A percentile compares a stretch with the other conserved stretches of the same genome.
Conservation (phyloP, 192 early-diverging fungal genomes). For the Backusella tarrabulga region DNA sequence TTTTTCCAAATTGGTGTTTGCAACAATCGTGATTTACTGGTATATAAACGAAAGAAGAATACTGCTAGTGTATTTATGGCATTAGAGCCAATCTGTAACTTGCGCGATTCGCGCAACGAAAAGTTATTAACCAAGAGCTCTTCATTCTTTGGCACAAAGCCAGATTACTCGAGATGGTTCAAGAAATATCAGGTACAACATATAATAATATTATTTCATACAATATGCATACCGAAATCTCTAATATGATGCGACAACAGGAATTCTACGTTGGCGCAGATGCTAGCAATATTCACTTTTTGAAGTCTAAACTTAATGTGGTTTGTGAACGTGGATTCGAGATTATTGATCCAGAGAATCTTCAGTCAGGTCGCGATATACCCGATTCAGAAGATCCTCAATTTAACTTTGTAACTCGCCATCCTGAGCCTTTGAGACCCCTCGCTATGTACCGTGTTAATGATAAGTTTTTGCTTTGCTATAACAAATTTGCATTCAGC, state of each 20-base stretch:
- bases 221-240: background rate
- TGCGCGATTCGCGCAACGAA: slow-evolving; percentile 29
- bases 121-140: slow-evolving; percentile 9
- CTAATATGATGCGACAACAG: slow-evolving; percentile 37
- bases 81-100: slow-evolving; percentile 26
- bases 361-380: slow-evolving; percentile 77
- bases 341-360: slow-evolving; percentile 84
- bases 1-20: slow-evolving; percentile 34
- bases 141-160: slow-evolving; percentile 2
- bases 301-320: slow-evolving; percentile 84
- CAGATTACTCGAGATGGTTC: slow-evolving; percentile 21
- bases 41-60: slow-evolving; percentile 25
- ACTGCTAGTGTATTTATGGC: slow-evolving; percentile 26
- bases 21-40: slow-evolving; percentile 27
- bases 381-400: slow-evolving; percentile 79
- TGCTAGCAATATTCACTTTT: slow-evolving; percentile 82
- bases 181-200: slow-evolving; percentile 30
- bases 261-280: slow-evolving; percentile 95
- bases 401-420: slow-evolving; percentile 80
- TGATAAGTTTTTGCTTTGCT: slow-evolving; percentile 83
- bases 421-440: slow-evolving; percentile 69
- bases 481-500: slow-evolving; percentile 93
- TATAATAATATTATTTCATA: background rate
- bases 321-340: slow-evolving; percentile 95
- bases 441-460: slow-evolving; percentile 83